Evolutionary conservation across 768 basidiomycete genomes (phyloP).

Genomic region (Lactarius indigo): DNA sequence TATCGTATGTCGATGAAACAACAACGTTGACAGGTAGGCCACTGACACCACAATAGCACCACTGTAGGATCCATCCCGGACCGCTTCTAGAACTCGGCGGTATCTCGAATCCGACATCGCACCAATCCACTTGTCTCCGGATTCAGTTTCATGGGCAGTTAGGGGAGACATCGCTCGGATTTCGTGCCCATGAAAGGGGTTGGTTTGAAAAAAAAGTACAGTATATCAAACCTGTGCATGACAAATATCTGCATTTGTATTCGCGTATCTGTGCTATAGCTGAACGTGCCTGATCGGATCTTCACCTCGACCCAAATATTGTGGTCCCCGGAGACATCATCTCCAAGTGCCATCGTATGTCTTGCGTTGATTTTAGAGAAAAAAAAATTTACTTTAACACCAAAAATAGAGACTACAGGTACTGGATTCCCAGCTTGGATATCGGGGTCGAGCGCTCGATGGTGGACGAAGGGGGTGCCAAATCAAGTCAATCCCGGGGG

Average conservation of each 20-base stretch:
- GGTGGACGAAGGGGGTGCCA: neutral
- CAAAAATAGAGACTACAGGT: neutral
- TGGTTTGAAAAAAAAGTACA: neutral
- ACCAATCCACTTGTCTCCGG: neutral
- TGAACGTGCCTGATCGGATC: neutral
- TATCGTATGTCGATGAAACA: neutral
- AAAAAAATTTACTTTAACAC: neutral
- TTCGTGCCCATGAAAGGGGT: neutral
- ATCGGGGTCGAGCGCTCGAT: neutral
- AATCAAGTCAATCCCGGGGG: neutral
- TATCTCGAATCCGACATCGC: neutral
- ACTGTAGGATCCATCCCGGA: neutral
- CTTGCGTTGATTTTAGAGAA: neutral
- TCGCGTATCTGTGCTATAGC: neutral
- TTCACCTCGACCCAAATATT: neutral
- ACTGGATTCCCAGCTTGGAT: neutral
- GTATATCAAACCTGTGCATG: neutral
- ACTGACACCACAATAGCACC: neutral
- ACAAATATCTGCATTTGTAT: neutral
- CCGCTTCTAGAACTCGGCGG: neutral
- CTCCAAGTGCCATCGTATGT: neutral
- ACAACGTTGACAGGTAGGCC: too few relatives aligned
- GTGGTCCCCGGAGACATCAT: neutral
- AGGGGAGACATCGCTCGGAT: neutral
- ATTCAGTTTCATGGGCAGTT: neutral